phyloP scores from a whole-genome alignment of 106 monocot genomes.

The Dendrobium officinale region DNA sequence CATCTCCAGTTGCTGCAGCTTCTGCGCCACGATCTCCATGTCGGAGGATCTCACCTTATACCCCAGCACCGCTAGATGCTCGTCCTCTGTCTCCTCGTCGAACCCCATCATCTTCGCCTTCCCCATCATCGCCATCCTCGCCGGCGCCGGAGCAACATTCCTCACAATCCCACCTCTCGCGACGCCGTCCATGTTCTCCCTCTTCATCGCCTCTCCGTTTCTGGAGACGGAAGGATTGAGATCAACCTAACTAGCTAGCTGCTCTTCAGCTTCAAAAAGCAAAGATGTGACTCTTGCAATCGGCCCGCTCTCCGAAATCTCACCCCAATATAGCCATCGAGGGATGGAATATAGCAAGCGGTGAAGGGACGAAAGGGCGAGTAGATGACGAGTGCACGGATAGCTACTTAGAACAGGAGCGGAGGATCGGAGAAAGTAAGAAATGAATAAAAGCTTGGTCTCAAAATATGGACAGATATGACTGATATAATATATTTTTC shows the following conservation, averaged over 20 bases:
- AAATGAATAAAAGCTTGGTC: neutral
- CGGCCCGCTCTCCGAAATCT: neutral
- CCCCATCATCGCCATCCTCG: neutral
- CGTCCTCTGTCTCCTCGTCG: conserved; percentile 7
- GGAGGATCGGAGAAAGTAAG: neutral
- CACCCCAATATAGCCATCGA: neutral
- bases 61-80: conserved; percentile 10
- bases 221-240: neutral
- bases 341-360: neutral
- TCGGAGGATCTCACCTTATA: conserved; percentile 11
- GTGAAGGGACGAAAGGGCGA: neutral
- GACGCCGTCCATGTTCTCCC: conserved; percentile 1
- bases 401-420: neutral
- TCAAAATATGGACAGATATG: neutral
- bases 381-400: neutral
- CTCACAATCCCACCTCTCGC: neutral
- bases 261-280: neutral
- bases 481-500: neutral
- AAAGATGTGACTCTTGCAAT: neutral
- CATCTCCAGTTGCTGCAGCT: conserved; percentile 16
- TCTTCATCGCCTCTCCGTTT: neutral
- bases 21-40: conserved; percentile 14
- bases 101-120: conserved; percentile 5
- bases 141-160: neutral
- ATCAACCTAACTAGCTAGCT: neutral